Evolutionary conservation across 2,329 filamentous ascomycete species (phyloP), one percentile per base, ranked within the genome.

Genomic region (Scorias spongiosa): DNA sequence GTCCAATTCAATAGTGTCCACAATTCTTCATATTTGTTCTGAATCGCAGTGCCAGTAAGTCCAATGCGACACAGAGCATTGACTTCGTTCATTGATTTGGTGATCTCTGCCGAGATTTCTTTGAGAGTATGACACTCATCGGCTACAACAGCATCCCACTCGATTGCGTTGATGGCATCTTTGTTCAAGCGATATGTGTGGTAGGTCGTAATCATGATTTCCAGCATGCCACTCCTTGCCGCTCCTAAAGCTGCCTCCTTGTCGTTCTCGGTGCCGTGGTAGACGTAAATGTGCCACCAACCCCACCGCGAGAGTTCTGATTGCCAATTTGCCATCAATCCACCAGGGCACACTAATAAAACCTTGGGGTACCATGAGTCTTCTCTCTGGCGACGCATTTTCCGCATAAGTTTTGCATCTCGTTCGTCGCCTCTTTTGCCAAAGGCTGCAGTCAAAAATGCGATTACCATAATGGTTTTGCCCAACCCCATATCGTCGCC

Each of bases 1-100:
- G 87, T 88, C 91, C 91, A 98, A 59, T 98, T 93, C 2, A 98
- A 69, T 0, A 98, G 69, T 0, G 87, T 93, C 89, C 89, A 98
- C 1, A 98, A 72, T 61, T 98, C 91, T 58, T 95, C 86, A 59
- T 98, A 98, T 51, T 85, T 91, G 62, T 98, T 98, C 59, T 98
- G 91, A 39, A 98, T 95, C 0, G 89, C 89, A 0, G 91, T 98
- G 2, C 91, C 91, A 0, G 88, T 96, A 8, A 98, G 70, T 0
- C 91, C 91, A 48, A 98, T 88, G 29, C 91, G 77, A 57, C 91
- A 96, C 2, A 96, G 73, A 0, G 88, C 79, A 54, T 98, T 98
- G 52, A 96, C 70, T 48, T 88, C 77, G 54, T 86, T 84, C 81
- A 98, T 89, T 0, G 87, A 80, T 55, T 83, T 77, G 0, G 89